These are phyloP conservation scores for Acer negundo DNA, from an alignment of 345 rosid genomes.

Conservation along the genomic window DNA sequence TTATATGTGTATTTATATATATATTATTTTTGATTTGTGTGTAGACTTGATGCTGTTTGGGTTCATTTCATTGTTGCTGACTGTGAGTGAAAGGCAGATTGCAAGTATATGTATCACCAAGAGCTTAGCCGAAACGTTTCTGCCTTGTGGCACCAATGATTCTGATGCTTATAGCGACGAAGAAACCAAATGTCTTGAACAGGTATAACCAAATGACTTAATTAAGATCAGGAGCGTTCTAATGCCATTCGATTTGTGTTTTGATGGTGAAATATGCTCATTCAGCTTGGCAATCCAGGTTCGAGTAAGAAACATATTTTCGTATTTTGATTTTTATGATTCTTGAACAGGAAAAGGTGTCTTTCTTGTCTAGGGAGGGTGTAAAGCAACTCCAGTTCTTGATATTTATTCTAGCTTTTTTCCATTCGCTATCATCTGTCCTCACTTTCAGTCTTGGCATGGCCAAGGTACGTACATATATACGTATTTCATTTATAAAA, in stretches of 20 bases:
- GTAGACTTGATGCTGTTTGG: constrained; percentile 80
- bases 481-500: neutral
- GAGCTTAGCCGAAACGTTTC: constrained; percentile 40
- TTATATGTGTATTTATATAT: neutral
- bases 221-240: too few relatives aligned
- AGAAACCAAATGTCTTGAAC: constrained; percentile 47
- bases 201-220: constrained; percentile 6
- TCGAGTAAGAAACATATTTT: too few relatives aligned
- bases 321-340: neutral
- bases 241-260: too few relatives aligned
- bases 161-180: constrained; percentile 32
- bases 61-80: constrained; percentile 71
- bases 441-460: constrained; percentile 59
- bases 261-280: too few relatives aligned
- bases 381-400: constrained; percentile 50
- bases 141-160: constrained; percentile 45
- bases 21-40: neutral
- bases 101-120: constrained; percentile 63
- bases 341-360: constrained; percentile 50
- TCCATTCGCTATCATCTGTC: constrained; percentile 50
- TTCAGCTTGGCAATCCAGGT: too few relatives aligned
- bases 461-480: constrained; percentile 52
- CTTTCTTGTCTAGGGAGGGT: constrained; percentile 50
- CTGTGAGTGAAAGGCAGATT: constrained; percentile 52
- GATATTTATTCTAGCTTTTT: constrained; percentile 54